These are phyloP conservation scores for Talaromyces amestolkiae DNA, from an alignment of 2,329 filamentous ascomycete species.

Conservation along the genomic window DNA sequence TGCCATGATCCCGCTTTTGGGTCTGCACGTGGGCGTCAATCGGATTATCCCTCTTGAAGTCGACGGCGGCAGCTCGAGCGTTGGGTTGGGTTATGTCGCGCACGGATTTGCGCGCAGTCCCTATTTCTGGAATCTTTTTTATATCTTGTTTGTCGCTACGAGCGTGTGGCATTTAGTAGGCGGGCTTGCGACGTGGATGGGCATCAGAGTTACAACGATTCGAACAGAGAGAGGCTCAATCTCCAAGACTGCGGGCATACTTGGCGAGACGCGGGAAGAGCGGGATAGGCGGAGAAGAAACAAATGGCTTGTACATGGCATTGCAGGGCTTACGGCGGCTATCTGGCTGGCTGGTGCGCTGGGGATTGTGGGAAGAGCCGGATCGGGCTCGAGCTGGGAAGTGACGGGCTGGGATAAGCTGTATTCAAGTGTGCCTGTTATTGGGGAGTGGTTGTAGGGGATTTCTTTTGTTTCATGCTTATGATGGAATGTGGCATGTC, in stretches of 20 bases:
- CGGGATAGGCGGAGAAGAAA: conserved; percentile 58
- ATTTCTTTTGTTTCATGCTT: neutral
- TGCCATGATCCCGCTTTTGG: conserved; percentile 61
- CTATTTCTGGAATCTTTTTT: conserved; percentile 64
- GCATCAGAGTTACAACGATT: conserved; percentile 46
- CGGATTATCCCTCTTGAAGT: conserved; percentile 70
- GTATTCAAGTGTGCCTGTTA: conserved; percentile 59
- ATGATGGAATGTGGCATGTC: conserved; percentile 15
- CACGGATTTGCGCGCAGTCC: conserved; percentile 79
- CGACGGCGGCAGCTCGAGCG: conserved; percentile 81
- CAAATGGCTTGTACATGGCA: conserved; percentile 69
- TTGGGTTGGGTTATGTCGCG: conserved; percentile 77
- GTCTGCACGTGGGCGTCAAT: conserved; percentile 72
- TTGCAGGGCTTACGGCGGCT: conserved; percentile 56
- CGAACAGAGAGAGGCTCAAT: conserved; percentile 28
- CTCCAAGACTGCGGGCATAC: conserved; percentile 32
- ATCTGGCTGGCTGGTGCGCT: conserved; percentile 82
- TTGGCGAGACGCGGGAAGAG: conserved; percentile 51
- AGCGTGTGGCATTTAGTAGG: conserved; percentile 78
- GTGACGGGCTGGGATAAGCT: conserved; percentile 76
- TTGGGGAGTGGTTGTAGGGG: conserved; percentile 51
- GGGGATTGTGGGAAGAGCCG: conserved; percentile 71
- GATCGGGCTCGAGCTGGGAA: conserved; percentile 72
- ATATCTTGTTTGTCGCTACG: conserved; percentile 63
- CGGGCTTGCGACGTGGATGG: conserved; percentile 81